Percentiles rank a stretch among this genome's conserved stretches.
phyloP scores from a whole-genome alignment of 441 rosid genomes.

The Jatropha multifida region DNA sequence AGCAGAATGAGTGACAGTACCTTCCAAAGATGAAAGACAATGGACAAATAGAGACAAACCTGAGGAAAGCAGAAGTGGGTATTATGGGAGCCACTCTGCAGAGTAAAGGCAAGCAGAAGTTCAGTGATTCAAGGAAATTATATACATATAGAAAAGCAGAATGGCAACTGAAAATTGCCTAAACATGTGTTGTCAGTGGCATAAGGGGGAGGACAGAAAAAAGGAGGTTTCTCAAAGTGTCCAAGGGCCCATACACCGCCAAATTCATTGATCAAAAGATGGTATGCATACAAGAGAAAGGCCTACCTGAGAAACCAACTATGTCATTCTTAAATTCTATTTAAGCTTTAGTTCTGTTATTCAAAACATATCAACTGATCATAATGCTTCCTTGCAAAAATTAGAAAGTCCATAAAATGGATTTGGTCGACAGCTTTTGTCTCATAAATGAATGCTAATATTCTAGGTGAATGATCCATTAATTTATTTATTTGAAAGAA shows the following conservation, averaged over 20 bases:
- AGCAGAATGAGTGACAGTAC: background rate
- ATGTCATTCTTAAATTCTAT: background rate
- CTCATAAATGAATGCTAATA: background rate
- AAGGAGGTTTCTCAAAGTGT: background rate
- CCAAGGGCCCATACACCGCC: background rate
- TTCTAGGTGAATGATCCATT: background rate
- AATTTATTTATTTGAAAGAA: background rate
- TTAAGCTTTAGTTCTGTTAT: background rate
- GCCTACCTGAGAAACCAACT: background rate
- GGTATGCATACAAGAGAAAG: background rate
- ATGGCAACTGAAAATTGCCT: background rate
- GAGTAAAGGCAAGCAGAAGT: slow-evolving; percentile 14
- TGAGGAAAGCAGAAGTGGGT: slow-evolving; percentile 81
- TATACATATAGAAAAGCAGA: background rate
- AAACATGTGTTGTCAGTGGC: background rate
- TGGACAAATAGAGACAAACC: slow-evolving; percentile 40
- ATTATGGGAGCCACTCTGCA: slow-evolving; percentile 69
- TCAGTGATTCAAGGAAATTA: background rate
- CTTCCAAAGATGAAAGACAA: background rate
- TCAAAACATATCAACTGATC: background rate
- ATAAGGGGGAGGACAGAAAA: background rate
- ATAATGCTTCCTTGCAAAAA: background rate
- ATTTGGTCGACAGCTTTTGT: background rate
- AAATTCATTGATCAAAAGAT: slow-evolving; percentile 5
- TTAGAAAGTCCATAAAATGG: background rate